Conservation (phyloP, 179 eudicot species). For the Beta corolliflora region DNA sequence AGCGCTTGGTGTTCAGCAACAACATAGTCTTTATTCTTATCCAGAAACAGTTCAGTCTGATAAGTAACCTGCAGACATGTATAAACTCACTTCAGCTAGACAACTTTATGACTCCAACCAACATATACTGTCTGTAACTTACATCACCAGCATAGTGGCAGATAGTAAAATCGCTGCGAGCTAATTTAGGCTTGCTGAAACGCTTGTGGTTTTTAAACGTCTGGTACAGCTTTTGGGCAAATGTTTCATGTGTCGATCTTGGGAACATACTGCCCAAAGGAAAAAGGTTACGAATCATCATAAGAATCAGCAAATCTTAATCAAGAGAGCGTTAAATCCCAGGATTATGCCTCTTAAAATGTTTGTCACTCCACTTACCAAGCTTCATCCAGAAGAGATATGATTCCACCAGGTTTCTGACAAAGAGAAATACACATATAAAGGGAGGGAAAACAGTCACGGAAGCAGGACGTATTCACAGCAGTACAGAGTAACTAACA, state of each 20-base stretch:
- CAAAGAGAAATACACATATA: constrained; percentile 22
- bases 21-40: constrained; percentile 96
- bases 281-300: constrained; percentile 18
- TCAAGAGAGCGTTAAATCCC: not conserved
- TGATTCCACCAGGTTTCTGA: constrained; percentile 99
- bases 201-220: constrained; percentile 86
- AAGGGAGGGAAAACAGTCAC: not conserved
- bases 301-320: not conserved
- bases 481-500: not conserved
- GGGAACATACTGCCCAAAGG: constrained; percentile 81
- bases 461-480: not conserved
- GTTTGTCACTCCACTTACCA: constrained; percentile 55
- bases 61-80: constrained; percentile 65
- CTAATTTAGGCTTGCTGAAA: constrained; percentile 88
- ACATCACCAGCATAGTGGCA: constrained; percentile 98
- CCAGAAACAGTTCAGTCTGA: constrained; percentile 86
- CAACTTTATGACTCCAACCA: constrained; percentile 8
- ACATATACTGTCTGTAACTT: constrained; percentile 36
- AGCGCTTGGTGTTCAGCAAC: constrained; percentile 94
- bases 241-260: constrained; percentile 97
- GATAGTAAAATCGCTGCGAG: constrained; percentile 91
- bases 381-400: constrained; percentile 96
- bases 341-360: not conserved
- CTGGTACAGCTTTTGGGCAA: constrained; percentile 93
- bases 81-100: constrained; percentile 4